Evolutionary conservation across 2,329 filamentous ascomycete genomes (phyloP).

Genomic region (Endoconidiophora polonica): DNA sequence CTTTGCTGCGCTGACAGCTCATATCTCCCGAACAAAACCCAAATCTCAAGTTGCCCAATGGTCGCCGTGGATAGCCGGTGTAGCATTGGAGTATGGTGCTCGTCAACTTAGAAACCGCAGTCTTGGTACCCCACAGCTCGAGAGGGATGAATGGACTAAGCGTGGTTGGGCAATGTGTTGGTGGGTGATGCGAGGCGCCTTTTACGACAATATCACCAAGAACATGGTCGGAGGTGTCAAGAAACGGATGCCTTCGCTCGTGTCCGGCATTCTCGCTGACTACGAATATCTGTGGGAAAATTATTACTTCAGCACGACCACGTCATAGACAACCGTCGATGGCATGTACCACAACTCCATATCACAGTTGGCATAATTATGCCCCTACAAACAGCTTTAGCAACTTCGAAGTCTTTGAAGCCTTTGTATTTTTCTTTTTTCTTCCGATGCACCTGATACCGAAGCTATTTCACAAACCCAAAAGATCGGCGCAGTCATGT

Average conservation of each 20-base stretch:
- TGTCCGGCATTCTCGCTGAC: conserved; percentile 78
- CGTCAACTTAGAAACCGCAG: conserved; percentile 64
- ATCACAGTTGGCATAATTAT: too few species aligned
- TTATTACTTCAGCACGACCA: conserved; percentile 68
- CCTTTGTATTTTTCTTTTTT: too few species aligned
- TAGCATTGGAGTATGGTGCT: conserved; percentile 73
- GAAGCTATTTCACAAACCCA: too few species aligned
- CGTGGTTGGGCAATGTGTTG: conserved; percentile 81
- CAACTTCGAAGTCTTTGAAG: too few species aligned
- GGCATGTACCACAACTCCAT: too few species aligned
- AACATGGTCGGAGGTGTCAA: conserved; percentile 55
- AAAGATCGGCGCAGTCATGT: too few species aligned
- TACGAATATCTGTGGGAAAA: conserved; percentile 98
- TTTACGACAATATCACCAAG: conserved; percentile 84
- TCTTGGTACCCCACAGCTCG: conserved; percentile 67
- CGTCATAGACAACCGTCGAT: conserved; percentile 15
- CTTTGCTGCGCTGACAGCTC: conserved; percentile 59
- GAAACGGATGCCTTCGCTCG: conserved; percentile 61
- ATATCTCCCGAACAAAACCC: conserved; percentile 6
- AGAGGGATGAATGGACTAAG: conserved; percentile 77
- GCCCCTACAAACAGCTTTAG: too few species aligned
- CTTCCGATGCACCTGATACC: too few species aligned
- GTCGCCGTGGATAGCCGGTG: conserved; percentile 79
- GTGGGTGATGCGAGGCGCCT: conserved; percentile 95
- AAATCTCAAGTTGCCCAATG: conserved; percentile 48